Conservation (phyloP, 345 rosid genomes). For the Moricandia arvensis region DNA sequence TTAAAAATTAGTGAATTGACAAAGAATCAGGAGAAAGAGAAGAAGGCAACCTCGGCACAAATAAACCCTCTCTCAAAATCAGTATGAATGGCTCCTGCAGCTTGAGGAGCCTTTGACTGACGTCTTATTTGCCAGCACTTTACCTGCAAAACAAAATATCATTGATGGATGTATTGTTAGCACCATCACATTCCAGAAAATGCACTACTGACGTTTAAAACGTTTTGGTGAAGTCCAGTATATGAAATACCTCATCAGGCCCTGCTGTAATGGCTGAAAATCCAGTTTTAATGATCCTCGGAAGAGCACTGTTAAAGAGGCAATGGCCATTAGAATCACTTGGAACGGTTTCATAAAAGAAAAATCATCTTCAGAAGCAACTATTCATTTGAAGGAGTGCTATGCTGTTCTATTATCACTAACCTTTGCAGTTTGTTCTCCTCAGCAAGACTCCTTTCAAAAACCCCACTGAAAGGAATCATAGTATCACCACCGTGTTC, state of each 20-base stretch:
- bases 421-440: slow-evolving; percentile 97
- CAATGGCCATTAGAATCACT: slow-evolving; percentile 7
- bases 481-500: slow-evolving; percentile 91
- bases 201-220: neutral
- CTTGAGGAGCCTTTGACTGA: slow-evolving; percentile 94
- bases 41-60: slow-evolving; percentile 81
- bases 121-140: slow-evolving; percentile 98
- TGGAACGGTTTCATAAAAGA: neutral
- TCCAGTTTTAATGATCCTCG: slow-evolving; percentile 96
- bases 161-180: neutral
- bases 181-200: neutral
- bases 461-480: slow-evolving; percentile 85
- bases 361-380: slow-evolving; percentile 1
- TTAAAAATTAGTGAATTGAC: neutral
- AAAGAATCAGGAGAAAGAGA: slow-evolving; percentile 11
- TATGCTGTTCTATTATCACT: slow-evolving; percentile 28
- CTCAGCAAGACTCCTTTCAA: slow-evolving; percentile 82
- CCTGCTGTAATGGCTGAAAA: slow-evolving; percentile 95
- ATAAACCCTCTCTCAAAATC: slow-evolving; percentile 96
- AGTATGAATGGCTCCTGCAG: slow-evolving; percentile 91
- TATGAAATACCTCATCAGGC: slow-evolving; percentile 76
- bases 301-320: slow-evolving; percentile 64
- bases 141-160: slow-evolving; percentile 53
- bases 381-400: neutral
- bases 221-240: neutral